Evolutionary conservation across 768 basidiomycete genomes (phyloP), one percentile per base, ranked within the genome.

Genomic region (Lentinula guzmanii): DNA sequence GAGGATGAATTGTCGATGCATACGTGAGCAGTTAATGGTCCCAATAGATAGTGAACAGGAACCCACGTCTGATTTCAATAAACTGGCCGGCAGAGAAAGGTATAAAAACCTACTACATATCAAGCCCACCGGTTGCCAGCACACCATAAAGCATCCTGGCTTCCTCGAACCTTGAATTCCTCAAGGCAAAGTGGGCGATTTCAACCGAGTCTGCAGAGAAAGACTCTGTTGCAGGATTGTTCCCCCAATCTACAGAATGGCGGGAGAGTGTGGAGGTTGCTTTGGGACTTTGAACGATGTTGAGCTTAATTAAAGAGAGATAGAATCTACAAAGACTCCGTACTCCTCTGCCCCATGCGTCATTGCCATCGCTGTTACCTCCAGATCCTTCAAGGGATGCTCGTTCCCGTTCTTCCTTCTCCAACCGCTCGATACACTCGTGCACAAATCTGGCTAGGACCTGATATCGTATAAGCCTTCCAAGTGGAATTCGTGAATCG

Each of bases 291-390:
- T 37, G 39, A 60, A 90, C 80, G 67, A 91, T 81, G 53, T 73
- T 73, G 7, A 83, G 76, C 68, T 86, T 88, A 74, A 91, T 80
- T 52, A 93, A 77, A 0, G 89, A 86, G 62, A 75, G 74, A 70
- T 86, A 92, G 71, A 92, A 92, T 10, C 90, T 86, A 71, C 88
- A 91, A 65, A 91, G 90, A 66, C 89, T 86, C 70, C 85, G 83
- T 34, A 89, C 83, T 11, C 87, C 88, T 67, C 86, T 86, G 5
- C 86, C 80, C 66, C 86, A 86, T 24, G 86, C 82, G 69, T 91
- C 89, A 63, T 91, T 90, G 61, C 83, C 88, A 61, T 86, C 55
- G 16, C 55, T 43, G 31, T 11, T 56, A 24, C 42, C 41, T 24
- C 55, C 55, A 28, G 55, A 8, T 28, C 37, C 55, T 33, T 56